A percentile compares a stretch with the other conserved stretches of the same genome.
These are phyloP conservation scores for Albatrellus ellisii DNA, from an alignment of 768 basidiomycete genomes.

Conservation along the genomic window DNA sequence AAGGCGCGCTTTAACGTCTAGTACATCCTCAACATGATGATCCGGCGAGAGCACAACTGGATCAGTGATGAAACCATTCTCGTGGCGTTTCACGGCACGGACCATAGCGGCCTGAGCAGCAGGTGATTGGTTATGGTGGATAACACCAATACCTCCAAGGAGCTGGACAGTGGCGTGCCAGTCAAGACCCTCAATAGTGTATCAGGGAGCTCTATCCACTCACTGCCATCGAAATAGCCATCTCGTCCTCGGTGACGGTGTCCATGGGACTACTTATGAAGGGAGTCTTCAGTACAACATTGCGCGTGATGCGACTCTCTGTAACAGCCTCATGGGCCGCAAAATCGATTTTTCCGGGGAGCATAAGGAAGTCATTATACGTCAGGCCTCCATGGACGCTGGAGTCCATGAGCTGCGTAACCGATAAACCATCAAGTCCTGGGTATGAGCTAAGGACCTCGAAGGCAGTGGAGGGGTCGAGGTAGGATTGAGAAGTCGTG, in stretches of 20 bases:
- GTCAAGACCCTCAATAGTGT: conserved; percentile 7
- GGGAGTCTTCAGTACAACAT: conserved; percentile 85
- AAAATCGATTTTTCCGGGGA: conserved; percentile 96
- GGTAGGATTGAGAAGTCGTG: background rate
- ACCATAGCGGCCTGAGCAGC: conserved; percentile 93
- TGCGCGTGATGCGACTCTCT: conserved; percentile 81
- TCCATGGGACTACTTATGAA: conserved; percentile 99
- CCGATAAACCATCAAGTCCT: conserved; percentile 70
- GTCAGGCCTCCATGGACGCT: conserved; percentile 82
- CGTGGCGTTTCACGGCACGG: conserved; percentile 92
- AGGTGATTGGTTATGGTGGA: conserved; percentile 88
- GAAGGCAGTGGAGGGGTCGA: conserved; percentile 41
- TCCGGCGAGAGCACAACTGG: conserved; percentile 79
- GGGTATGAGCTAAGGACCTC: conserved; percentile 62
- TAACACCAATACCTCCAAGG: conserved; percentile 93
- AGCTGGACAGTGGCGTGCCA: conserved; percentile 31
- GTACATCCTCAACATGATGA: conserved; percentile 73
- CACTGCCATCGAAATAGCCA: conserved; percentile 92
- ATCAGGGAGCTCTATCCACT: conserved; percentile 10
- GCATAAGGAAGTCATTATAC: conserved; percentile 92
- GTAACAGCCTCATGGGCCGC: conserved; percentile 66
- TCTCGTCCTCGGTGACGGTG: conserved; percentile 92
- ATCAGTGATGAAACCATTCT: conserved; percentile 97
- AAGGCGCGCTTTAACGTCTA: conserved; percentile 82
- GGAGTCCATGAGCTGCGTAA: conserved; percentile 81